These are phyloP conservation scores for Phoma sp. DNA, from an alignment of 2,329 filamentous ascomycete genomes.

Conservation along the genomic window DNA sequence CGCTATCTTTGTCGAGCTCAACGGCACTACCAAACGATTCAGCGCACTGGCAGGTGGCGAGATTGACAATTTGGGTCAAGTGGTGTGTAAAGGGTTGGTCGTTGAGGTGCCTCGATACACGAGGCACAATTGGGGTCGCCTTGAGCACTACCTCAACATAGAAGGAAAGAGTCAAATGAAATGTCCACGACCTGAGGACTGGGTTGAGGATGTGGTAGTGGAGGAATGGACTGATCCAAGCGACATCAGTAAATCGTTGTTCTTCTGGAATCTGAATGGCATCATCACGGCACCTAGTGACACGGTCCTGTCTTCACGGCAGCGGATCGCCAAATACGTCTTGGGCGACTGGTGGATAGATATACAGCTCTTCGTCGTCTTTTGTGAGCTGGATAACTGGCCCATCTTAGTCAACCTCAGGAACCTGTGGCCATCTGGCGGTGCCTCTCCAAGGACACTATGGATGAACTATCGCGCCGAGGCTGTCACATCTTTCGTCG, in stretches of 20 bases:
- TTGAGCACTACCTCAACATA: slow-evolving; percentile 21
- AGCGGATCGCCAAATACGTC: slow-evolving; percentile 1
- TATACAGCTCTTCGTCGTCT: slow-evolving; percentile 36
- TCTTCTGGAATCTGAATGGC: slow-evolving; percentile 60
- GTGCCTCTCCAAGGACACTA: not conserved
- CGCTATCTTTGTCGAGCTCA: slow-evolving; percentile 36
- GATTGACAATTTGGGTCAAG: slow-evolving; percentile 1
- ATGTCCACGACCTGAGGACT: slow-evolving; percentile 14
- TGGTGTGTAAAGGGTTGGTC: slow-evolving; percentile 22
- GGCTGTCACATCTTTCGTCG: slow-evolving; percentile 4
- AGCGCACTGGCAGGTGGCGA: slow-evolving; percentile 18
- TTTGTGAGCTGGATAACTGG: slow-evolving; percentile 42
- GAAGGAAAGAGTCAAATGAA: not conserved
- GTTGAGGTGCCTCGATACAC: slow-evolving; percentile 47
- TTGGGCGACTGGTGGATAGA: slow-evolving; percentile 24
- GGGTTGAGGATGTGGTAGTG: slow-evolving; percentile 49
- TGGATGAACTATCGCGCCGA: not conserved
- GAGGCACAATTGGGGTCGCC: slow-evolving; percentile 58
- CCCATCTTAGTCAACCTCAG: slow-evolving; percentile 29
- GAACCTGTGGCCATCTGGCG: not conserved
- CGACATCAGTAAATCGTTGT: slow-evolving; percentile 55
- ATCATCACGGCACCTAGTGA: slow-evolving; percentile 23
- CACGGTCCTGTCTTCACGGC: not conserved
- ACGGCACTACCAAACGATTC: slow-evolving; percentile 11
- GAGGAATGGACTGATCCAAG: slow-evolving; percentile 57